Percentiles rank a stretch among this genome's conserved stretches.
phyloP scores from a whole-genome alignment of 2,329 filamentous ascomycete genomes.

The Cladosporium phlei region DNA sequence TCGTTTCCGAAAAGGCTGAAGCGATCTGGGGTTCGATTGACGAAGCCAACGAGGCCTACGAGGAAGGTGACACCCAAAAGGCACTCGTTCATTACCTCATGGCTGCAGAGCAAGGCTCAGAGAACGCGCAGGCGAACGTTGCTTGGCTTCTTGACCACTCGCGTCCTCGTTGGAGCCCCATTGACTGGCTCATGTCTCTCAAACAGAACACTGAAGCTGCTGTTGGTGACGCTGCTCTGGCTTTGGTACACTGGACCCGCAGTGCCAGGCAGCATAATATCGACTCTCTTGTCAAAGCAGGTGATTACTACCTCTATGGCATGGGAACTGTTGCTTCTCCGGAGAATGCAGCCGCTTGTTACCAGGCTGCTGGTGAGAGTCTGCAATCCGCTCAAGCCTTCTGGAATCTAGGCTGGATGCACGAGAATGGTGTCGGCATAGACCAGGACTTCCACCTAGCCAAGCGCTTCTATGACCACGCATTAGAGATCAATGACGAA shows the following conservation, averaged over 20 bases:
- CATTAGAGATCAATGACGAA: constrained; percentile 82
- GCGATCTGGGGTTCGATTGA: constrained; percentile 75
- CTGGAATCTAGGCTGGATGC: constrained; percentile 99
- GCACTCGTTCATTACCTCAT: constrained; percentile 79
- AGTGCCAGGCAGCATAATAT: constrained; percentile 91
- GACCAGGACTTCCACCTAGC: constrained; percentile 96
- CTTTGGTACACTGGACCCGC: constrained; percentile 89
- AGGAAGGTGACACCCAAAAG: constrained; percentile 70
- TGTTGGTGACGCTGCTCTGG: constrained; percentile 55
- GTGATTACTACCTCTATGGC: constrained; percentile 89
- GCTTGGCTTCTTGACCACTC: constrained; percentile 75
- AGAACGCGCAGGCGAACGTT: constrained; percentile 83
- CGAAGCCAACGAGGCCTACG: constrained; percentile 79
- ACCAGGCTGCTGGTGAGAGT: constrained; percentile 84
- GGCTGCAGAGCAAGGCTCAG: constrained; percentile 89
- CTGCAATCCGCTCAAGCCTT: constrained; percentile 90
- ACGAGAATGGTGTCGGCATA: constrained; percentile 90
- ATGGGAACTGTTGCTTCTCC: constrained; percentile 61
- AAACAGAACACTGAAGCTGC: constrained; percentile 33
- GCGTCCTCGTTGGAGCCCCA: constrained; percentile 34
- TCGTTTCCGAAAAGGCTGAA: constrained; percentile 85
- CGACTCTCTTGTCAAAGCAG: constrained; percentile 95
- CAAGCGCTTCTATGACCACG: constrained; percentile 92
- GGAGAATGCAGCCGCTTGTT: constrained; percentile 88
- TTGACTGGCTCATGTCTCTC: constrained; percentile 52